phyloP scores from a whole-genome alignment of 1,139 yeast genomes.

The Candida mesenterica region DNA sequence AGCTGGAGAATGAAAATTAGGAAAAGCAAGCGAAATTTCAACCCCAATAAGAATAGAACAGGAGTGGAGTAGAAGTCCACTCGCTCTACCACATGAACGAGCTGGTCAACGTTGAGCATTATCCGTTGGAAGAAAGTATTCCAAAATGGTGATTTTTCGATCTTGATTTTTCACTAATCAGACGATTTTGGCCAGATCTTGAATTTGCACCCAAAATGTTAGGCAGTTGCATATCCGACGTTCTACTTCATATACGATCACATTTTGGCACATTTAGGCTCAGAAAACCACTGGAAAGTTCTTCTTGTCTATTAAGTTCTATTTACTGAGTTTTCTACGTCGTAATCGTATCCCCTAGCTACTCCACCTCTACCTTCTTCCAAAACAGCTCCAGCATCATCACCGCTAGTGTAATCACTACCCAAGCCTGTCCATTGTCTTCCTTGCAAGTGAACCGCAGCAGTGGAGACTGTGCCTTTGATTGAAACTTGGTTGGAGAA shows the following conservation, averaged over 20 bases:
- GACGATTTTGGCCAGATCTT: too few species aligned
- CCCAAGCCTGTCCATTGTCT: constrained; percentile 92
- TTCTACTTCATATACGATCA: too few species aligned
- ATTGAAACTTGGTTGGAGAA: constrained; percentile 63
- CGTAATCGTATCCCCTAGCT: constrained; percentile 73
- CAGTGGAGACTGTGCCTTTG: constrained; percentile 81
- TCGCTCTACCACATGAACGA: not conserved
- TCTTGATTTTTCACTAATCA: too few species aligned
- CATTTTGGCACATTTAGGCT: too few species aligned
- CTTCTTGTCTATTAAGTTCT: not conserved
- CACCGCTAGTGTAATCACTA: constrained; percentile 57
- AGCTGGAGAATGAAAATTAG: not conserved
- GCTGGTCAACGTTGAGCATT: constrained; percentile 1
- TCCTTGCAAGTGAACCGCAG: constrained; percentile 72
- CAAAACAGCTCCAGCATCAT: constrained; percentile 63
- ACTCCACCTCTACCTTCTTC: constrained; percentile 85
- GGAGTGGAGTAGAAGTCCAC: constrained; percentile 1
- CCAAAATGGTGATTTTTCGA: too few species aligned
- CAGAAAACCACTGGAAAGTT: not conserved
- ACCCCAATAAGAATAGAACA: not conserved
- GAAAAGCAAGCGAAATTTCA: not conserved
- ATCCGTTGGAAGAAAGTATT: not conserved
- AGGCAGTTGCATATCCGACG: too few species aligned
- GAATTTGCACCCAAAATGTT: too few species aligned
- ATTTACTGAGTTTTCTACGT: not conserved